Base-by-base conservation (phyloP, 495 filamentous ascomycete genomes). In the Podospora didyma region DNA sequence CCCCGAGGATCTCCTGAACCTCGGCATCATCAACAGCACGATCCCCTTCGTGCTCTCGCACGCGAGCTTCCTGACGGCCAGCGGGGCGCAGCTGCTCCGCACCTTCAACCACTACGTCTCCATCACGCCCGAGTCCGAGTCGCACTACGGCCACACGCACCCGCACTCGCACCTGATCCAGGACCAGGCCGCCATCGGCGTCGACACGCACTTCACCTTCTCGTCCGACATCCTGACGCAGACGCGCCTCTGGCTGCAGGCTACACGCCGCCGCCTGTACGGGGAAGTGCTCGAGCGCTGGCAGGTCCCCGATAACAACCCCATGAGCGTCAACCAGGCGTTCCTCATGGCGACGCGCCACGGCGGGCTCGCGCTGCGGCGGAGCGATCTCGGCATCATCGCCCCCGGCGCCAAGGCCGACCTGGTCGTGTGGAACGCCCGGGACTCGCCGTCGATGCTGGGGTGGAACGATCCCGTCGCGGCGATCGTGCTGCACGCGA, bases 391-490 rank as follows among this genome's bases (percentile, higher is more conserved):
- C 0, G 79, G 79, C 49, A 68, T 71, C 11, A 67, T 82, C 50
- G 62, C 54, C 7, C 67, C 65, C 2, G 78, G 77, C 7, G 73
- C 75, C 1, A 75, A 75, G 53, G 78, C 78, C 2, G 78, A 82
- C 49, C 47, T 82, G n/a, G 72, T 77, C n/a, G 68, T 81, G n/a
- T 81, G 78, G 65, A 64, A 79, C 51, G 77, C 74, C 14, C 64
- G 60, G 0, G 57, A 71, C 2, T 77, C 79, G 7, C 58, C 59
- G n/a, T n/a, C n/a, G 4, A 63, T 82, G 73, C 60, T 81, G 3
- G 78, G 77, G 1, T 78, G 75, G 72, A 59, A 46, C 20, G 79
- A 82, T 53, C 76, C 79, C 3, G 74, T 82, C 26, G 76, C 79
- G 11, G 79, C 79, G 1, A 67, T 82, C 9, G 68, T 82, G 2